Evolutionary conservation across 441 rosid genomes (phyloP).

Genomic region (Euphorbia schlechtendalii): DNA sequence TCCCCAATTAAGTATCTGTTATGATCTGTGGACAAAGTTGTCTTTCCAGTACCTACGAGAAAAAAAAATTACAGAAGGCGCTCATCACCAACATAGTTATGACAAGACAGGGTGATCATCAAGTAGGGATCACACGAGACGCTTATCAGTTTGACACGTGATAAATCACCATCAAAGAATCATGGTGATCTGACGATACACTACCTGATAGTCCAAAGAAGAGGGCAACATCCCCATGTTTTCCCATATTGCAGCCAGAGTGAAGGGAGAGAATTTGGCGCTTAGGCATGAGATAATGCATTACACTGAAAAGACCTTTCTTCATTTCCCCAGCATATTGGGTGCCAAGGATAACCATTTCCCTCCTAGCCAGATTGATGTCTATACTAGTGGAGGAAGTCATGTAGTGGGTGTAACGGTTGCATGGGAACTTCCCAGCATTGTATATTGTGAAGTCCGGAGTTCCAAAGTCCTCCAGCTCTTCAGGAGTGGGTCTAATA

Average conservation of each 20-base stretch:
- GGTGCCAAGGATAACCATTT: slow-evolving; percentile 99
- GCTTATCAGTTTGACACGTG: slow-evolving; percentile 22
- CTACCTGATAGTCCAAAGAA: slow-evolving; percentile 99
- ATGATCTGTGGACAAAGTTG: slow-evolving; percentile 92
- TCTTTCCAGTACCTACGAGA: slow-evolving; percentile 79
- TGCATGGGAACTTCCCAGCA: slow-evolving; percentile 99
- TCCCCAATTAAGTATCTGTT: slow-evolving; percentile 87
- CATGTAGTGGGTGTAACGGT: slow-evolving; percentile 98
- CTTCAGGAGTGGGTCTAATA: slow-evolving; percentile 96
- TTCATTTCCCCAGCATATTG: slow-evolving; percentile 99
- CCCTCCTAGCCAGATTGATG: slow-evolving; percentile 85
- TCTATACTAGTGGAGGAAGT: slow-evolving; percentile 98
- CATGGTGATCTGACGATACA: slow-evolving; percentile 32
- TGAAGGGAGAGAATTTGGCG: slow-evolving; percentile 91
- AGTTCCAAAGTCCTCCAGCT: slow-evolving; percentile 96
- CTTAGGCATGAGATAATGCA: slow-evolving; percentile 99
- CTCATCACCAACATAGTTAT: slow-evolving; percentile 16
- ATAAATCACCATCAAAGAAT: slow-evolving; percentile 13
- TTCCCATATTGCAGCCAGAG: slow-evolving; percentile 99
- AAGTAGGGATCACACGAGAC: slow-evolving; percentile 16
- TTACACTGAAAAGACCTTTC: slow-evolving; percentile 97
- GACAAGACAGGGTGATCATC: slow-evolving; percentile 2
- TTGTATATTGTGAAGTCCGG: slow-evolving; percentile 99
- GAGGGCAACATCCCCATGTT: slow-evolving; percentile 98
- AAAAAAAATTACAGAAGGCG: slow-evolving; percentile 14